Evolutionary conservation across 2,329 filamentous ascomycete species (phyloP).

Genomic region (Aspergillus versicolor): DNA sequence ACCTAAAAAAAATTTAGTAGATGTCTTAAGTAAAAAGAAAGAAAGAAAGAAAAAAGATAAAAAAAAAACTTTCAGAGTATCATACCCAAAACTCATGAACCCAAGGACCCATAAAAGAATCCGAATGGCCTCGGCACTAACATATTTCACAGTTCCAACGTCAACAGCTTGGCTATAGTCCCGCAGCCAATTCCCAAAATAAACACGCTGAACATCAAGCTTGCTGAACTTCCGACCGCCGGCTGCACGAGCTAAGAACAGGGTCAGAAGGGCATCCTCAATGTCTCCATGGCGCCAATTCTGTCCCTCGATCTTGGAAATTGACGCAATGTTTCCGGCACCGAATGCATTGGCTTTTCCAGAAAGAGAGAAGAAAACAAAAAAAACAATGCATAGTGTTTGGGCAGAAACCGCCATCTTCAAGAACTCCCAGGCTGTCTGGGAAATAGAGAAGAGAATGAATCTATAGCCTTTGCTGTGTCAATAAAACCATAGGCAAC

Average conservation of each 20-base stretch:
- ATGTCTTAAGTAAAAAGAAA: background rate
- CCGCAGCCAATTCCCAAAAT: conserved; percentile 93
- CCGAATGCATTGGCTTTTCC: conserved; percentile 75
- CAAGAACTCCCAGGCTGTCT: background rate
- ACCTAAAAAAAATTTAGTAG: conserved; percentile 22
- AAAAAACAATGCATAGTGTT: conserved; percentile 38
- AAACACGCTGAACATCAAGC: conserved; percentile 82
- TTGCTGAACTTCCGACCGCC: conserved; percentile 83
- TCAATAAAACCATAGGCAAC: background rate
- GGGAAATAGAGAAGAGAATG: background rate
- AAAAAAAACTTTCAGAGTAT: background rate
- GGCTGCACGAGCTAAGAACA: conserved; percentile 63
- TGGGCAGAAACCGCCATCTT: conserved; percentile 22
- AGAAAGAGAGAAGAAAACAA: conserved; percentile 64
- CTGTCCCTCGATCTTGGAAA: conserved; percentile 77
- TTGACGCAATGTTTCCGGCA: conserved; percentile 81
- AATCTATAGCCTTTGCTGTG: background rate
- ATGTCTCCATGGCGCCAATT: conserved; percentile 93
- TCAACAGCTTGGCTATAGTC: conserved; percentile 96
- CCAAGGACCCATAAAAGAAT: conserved; percentile 85
- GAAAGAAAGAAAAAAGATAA: background rate
- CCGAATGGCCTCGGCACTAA: conserved; percentile 86
- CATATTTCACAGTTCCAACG: conserved; percentile 85
- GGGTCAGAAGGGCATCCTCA: conserved; percentile 79
- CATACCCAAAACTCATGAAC: conserved; percentile 81